These are phyloP conservation scores for Herpetospermum pedunculosum DNA, from an alignment of 306 rosid genomes.

Conservation along the genomic window DNA sequence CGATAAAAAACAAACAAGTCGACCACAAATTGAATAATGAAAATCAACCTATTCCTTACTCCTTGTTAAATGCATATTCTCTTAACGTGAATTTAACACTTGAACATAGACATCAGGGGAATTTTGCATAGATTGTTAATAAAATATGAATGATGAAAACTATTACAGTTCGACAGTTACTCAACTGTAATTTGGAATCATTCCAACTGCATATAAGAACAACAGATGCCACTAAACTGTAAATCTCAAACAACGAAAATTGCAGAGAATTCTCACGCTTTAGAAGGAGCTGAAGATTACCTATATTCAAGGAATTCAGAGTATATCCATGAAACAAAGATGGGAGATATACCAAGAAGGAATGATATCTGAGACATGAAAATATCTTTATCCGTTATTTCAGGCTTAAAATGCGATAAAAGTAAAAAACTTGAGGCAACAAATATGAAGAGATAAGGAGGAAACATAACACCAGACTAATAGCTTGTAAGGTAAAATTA, in stretches of 20 bases:
- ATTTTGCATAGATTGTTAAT: neutral
- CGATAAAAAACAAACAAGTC: neutral
- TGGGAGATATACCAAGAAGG: slow-evolving; percentile 74
- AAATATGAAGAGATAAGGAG: neutral
- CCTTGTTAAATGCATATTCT: neutral
- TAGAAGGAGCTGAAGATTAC: slow-evolving; percentile 49
- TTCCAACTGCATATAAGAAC: neutral
- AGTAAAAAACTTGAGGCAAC: neutral
- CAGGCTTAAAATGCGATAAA: neutral
- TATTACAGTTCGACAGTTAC: neutral
- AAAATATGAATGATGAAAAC: neutral
- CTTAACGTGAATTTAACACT: neutral
- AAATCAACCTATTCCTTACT: neutral
- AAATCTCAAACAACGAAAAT: neutral
- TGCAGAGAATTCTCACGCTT: slow-evolving; percentile 48
- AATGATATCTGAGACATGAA: slow-evolving; percentile 56
- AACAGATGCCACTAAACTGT: neutral
- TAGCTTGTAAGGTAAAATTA: neutral
- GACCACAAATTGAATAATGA: neutral
- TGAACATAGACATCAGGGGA: neutral
- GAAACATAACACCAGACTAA: neutral
- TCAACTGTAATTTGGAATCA: neutral
- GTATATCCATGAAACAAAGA: slow-evolving; percentile 82
- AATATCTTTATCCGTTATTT: neutral
- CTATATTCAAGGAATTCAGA: slow-evolving; percentile 78